Evolutionary conservation across 164 flowering plant species (phyloP).

Genomic region (Cinnamomum chago): DNA sequence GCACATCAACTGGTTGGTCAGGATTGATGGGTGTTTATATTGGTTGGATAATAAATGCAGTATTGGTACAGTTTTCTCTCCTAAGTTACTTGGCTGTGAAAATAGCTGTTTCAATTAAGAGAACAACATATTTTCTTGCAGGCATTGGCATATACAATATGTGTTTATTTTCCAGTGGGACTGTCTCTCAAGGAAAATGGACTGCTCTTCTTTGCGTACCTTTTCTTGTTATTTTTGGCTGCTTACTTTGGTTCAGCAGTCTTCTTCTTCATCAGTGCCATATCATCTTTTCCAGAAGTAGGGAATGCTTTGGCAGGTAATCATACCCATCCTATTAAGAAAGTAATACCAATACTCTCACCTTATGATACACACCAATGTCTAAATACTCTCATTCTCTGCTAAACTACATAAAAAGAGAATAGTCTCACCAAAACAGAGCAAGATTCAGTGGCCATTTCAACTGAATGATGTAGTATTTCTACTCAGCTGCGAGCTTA

Average conservation of each 20-base stretch:
- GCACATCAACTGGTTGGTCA: not conserved
- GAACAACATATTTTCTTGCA: slow-evolving; percentile 12
- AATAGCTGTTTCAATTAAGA: not conserved
- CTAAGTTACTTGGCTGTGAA: not conserved
- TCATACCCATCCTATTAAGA: not conserved
- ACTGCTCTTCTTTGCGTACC: slow-evolving; percentile 15
- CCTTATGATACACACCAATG: not conserved
- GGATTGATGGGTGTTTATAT: not conserved
- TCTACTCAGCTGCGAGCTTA: not conserved
- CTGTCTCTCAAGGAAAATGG: slow-evolving; percentile 18
- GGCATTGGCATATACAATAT: slow-evolving; percentile 25
- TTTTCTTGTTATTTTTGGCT: slow-evolving; percentile 23
- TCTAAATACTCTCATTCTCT: no score
- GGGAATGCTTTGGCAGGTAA: slow-evolving; percentile 35
- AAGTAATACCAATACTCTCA: not conserved
- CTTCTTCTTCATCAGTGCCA: slow-evolving; percentile 30
- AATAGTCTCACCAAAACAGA: no score
- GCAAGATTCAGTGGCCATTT: no score
- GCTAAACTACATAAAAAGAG: no score
- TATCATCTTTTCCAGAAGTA: slow-evolving; percentile 28
- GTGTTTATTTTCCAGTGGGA: slow-evolving; percentile 25
- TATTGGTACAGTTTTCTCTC: not conserved
- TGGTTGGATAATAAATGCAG: not conserved
- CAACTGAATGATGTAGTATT: no score
- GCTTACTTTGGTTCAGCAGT: slow-evolving; percentile 28